These are phyloP conservation scores for Shiraia bambusicola DNA, from an alignment of 2,329 filamentous ascomycete genomes.

Conservation along the genomic window DNA sequence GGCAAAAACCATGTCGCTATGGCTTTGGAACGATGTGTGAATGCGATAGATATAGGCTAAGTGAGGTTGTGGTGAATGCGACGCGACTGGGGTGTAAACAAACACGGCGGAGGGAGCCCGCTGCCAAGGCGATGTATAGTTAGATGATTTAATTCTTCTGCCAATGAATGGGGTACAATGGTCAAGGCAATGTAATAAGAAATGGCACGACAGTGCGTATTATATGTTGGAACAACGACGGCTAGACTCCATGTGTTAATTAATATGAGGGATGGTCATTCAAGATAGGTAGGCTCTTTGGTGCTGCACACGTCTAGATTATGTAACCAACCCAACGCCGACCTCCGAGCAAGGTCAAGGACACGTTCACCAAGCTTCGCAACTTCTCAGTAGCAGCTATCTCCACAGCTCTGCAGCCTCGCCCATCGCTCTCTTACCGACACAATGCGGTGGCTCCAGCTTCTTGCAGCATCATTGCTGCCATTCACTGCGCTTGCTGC, in stretches of 20 bases:
- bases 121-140: conserved; percentile 8
- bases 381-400: conserved; percentile 14
- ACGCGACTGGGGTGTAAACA: conserved; percentile 39
- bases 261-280: too few relatives aligned
- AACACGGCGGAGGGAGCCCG: conserved; percentile 21
- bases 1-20: conserved; percentile 26
- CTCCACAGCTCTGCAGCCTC: conserved; percentile 22
- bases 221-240: too few relatives aligned
- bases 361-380: conserved; percentile 36
- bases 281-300: too few relatives aligned
- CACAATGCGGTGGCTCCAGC: conserved; percentile 67
- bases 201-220: too few relatives aligned
- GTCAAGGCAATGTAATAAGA: too few relatives aligned
- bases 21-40: conserved; percentile 22
- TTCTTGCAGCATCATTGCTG: conserved; percentile 64
- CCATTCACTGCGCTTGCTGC: conserved; percentile 62
- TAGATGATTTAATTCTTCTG: too few relatives aligned
- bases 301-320: conserved; percentile 13
- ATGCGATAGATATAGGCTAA: conserved; percentile 16
- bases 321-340: too few relatives aligned
- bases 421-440: conserved; percentile 18
- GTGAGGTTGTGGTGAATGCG: conserved; percentile 14
- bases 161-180: too few relatives aligned
- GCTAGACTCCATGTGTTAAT: too few relatives aligned
- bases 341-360: conserved; percentile 26